Conservation (phyloP, 208 protist genomes). For the Novymonas esmeraldas region DNA sequence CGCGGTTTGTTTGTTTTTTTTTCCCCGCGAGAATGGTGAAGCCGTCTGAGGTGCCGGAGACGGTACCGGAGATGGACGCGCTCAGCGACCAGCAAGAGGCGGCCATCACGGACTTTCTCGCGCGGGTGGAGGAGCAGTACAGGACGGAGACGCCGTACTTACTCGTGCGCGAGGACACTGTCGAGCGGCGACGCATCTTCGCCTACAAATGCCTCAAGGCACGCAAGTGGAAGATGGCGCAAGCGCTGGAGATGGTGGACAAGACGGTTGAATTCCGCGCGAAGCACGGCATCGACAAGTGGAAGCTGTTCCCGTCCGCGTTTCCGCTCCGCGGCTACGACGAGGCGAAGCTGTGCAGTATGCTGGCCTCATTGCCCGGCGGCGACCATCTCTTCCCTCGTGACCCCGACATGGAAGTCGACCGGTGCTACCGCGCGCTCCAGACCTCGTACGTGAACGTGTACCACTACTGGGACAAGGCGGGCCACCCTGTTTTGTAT, state of each 20-base stretch:
- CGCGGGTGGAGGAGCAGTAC: conserved; percentile 25
- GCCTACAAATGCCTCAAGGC: conserved; percentile 75
- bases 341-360: conserved; percentile 35
- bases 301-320: conserved; percentile 59
- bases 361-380: conserved; percentile 30
- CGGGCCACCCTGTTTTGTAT: conserved; percentile 73
- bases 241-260: conserved; percentile 60
- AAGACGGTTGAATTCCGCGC: conserved; percentile 51
- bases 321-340: conserved; percentile 63
- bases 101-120: conserved; percentile 39
- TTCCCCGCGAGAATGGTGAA: conserved; percentile 39
- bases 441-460: conserved; percentile 53
- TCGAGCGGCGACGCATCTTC: conserved; percentile 39
- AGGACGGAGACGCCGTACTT: conserved; percentile 33
- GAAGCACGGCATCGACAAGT: conserved; percentile 46
- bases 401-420: conserved; percentile 24
- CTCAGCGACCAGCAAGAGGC: conserved; percentile 37
- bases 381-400: conserved; percentile 20
- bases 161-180: conserved; percentile 35
- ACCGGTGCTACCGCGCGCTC: conserved; percentile 50
- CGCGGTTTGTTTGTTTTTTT: not conserved
- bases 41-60: conserved; percentile 36
- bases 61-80: conserved; percentile 55
- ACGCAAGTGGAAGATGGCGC: conserved; percentile 52
- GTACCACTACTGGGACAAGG: conserved; percentile 82